Conservation (phyloP, 345 rosid genomes). For the Toxicodendron radicans region DNA sequence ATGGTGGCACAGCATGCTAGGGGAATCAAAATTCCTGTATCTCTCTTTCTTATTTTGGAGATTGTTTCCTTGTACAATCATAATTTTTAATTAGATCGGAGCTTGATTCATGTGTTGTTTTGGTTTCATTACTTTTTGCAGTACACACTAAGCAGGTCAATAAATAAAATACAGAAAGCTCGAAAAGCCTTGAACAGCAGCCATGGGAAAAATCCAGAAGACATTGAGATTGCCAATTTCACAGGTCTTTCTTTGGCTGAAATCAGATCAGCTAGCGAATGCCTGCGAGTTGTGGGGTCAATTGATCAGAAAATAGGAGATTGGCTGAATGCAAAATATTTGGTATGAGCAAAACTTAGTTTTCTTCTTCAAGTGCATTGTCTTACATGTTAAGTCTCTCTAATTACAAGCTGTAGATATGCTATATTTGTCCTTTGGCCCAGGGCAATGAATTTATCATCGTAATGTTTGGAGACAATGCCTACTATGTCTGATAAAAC, state of each 20-base stretch:
- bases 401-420: not conserved
- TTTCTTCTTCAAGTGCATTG: not conserved
- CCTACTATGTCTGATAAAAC: not conserved
- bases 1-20: constrained; percentile 59
- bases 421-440: not conserved
- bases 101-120: constrained; percentile 15
- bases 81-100: constrained; percentile 2
- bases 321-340: constrained; percentile 42
- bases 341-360: constrained; percentile 40
- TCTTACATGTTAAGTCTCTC: not conserved
- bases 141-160: constrained; percentile 48
- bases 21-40: constrained; percentile 73
- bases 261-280: constrained; percentile 70
- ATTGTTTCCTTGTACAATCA: constrained; percentile 2
- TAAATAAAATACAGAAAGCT: constrained; percentile 65
- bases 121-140: constrained; percentile 26
- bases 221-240: constrained; percentile 59
- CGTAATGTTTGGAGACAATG: not conserved
- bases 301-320: constrained; percentile 66
- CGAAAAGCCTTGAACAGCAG: constrained; percentile 49
- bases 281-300: constrained; percentile 75
- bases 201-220: constrained; percentile 55
- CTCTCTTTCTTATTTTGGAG: constrained; percentile 23
- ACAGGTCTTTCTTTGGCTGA: constrained; percentile 59
- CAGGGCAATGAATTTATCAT: not conserved